Evolutionary conservation across 768 basidiomycete species (phyloP).

Genomic region (Multifurca ochricompacta): DNA sequence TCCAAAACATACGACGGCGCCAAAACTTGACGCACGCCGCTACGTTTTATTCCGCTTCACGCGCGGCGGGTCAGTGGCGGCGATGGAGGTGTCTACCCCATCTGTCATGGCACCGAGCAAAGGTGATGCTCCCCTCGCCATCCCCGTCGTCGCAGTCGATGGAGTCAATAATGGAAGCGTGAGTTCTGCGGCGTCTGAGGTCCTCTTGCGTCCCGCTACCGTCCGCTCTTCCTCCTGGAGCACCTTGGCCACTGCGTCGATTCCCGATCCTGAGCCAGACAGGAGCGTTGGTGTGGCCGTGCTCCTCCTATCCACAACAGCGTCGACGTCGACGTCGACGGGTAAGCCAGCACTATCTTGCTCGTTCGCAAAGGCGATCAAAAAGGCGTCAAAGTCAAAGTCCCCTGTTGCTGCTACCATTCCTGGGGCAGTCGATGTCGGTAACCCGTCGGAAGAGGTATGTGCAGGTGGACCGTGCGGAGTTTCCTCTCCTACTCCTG

Average conservation of each 20-base stretch:
- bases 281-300: background rate
- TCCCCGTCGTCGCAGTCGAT: constrained; percentile 9
- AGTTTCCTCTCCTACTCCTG: no score
- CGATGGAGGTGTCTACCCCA: background rate
- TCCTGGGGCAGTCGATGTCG: background rate
- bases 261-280: background rate
- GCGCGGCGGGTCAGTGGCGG: constrained; percentile 17
- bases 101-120: background rate
- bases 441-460: constrained; percentile 16
- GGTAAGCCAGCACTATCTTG: constrained; percentile 29
- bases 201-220: constrained; percentile 25
- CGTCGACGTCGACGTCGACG: constrained; percentile 21
- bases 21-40: no score
- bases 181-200: constrained; percentile 27
- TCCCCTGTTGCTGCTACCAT: constrained; percentile 4
- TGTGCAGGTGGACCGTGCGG: constrained; percentile 26
- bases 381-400: constrained; percentile 23
- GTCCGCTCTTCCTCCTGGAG: background rate
- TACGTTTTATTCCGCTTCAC: constrained; percentile 26
- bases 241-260: background rate
- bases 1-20: no score
- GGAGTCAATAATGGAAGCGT: constrained; percentile 6
- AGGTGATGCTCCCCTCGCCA: no score
- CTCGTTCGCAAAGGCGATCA: constrained; percentile 28
- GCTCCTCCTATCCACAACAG: background rate